Conservation (phyloP, 208 protist species). For the Leishmania major region DNA sequence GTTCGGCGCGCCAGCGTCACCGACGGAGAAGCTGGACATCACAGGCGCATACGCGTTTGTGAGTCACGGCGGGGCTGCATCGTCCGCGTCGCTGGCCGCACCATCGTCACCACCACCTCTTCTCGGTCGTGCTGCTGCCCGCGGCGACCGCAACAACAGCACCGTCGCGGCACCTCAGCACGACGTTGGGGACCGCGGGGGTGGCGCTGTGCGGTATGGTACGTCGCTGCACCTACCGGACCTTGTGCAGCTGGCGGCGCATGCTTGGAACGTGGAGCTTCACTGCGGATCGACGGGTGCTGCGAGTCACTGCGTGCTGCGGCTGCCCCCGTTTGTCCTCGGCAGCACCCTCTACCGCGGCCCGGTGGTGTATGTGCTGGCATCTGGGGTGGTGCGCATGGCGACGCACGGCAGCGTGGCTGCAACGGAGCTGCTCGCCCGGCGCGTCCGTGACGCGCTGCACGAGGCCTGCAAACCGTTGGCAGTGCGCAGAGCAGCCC, state of each 20-base stretch:
- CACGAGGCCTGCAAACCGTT: slow-evolving; percentile 6
- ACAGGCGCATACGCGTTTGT: slow-evolving; percentile 16
- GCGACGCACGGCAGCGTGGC: slow-evolving; percentile 16
- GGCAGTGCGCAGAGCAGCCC: slow-evolving; percentile 10
- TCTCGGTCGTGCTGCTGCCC: background rate
- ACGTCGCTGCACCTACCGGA: background rate
- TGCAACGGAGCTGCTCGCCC: slow-evolving; percentile 16
- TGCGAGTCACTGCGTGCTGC: slow-evolving; percentile 23
- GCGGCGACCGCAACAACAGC: background rate
- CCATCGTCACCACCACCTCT: background rate
- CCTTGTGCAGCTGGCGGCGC: slow-evolving; percentile 8
- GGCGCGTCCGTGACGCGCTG: slow-evolving; percentile 3
- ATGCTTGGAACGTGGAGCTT: slow-evolving; percentile 38
- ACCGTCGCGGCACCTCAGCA: background rate
- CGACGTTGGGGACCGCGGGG: background rate
- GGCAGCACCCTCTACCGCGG: slow-evolving; percentile 6
- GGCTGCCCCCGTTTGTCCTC: slow-evolving; percentile 15
- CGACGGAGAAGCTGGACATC: background rate
- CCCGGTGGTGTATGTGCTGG: slow-evolving; percentile 10
- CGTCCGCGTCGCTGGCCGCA: background rate
- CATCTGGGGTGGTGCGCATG: slow-evolving; percentile 30
- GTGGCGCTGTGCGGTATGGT: background rate
- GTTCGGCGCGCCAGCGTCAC: background rate
- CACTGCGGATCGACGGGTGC: background rate
- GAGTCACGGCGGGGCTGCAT: background rate